Evolutionary conservation across 768 basidiomycete genomes (phyloP).

Genomic region (Ramaria sp.): DNA sequence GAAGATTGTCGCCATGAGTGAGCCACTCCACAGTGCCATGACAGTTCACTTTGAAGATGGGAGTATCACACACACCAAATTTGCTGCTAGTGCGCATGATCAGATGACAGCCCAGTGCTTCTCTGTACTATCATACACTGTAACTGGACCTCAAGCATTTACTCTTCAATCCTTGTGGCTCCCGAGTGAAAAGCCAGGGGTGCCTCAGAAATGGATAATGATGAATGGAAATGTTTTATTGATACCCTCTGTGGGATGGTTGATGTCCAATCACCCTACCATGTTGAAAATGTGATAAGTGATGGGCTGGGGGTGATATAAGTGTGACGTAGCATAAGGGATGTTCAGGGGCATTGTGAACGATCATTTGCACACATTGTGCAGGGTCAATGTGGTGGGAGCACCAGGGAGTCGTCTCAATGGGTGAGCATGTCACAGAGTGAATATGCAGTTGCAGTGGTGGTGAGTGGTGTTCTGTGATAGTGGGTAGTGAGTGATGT

Average conservation of each 20-base stretch:
- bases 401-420: no score
- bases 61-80: constrained; percentile 30
- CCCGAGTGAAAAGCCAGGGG: constrained; percentile 40
- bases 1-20: constrained; percentile 34
- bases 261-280: constrained; percentile 17
- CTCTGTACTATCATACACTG: constrained; percentile 46
- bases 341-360: no score
- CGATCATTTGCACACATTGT: no score
- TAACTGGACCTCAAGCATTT: constrained; percentile 49
- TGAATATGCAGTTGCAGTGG: no score
- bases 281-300: constrained; percentile 3
- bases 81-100: constrained; percentile 49
- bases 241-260: constrained; percentile 42
- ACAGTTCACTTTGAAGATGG: constrained; percentile 46
- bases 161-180: constrained; percentile 46
- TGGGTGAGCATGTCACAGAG: no score
- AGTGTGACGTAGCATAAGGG: no score
- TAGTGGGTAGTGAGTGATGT: no score
- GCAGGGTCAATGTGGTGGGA: no score
- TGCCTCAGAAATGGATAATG: constrained; percentile 31
- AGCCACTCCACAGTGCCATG: constrained; percentile 40
- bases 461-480: no score
- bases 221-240: constrained; percentile 49
- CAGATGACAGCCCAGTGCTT: constrained; percentile 48
- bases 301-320: no score